phyloP scores from a whole-genome alignment of 306 rosid genomes.

The Medicago lupulina region DNA sequence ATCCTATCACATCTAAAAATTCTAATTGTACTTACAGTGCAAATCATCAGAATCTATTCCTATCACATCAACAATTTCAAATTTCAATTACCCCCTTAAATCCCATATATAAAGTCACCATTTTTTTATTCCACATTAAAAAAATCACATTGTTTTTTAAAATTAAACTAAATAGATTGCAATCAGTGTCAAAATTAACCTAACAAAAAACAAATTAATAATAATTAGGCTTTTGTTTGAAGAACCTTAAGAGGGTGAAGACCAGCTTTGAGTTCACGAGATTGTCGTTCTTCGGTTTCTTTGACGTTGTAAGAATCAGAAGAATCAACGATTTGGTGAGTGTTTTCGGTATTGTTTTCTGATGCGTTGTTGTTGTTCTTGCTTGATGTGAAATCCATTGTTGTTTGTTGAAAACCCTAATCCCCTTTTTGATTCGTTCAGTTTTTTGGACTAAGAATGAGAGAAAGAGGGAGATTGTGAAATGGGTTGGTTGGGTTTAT shows the following conservation, averaged over 20 bases:
- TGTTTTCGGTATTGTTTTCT: constrained; percentile 33
- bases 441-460: background rate
- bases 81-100: background rate
- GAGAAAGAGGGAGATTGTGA: background rate
- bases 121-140: too few relatives aligned
- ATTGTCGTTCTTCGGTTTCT: constrained; percentile 54
- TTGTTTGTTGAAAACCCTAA: constrained; percentile 48
- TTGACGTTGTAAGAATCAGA: constrained; percentile 41
- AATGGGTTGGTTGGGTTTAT: background rate
- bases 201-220: background rate
- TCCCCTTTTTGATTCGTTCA: constrained; percentile 3
- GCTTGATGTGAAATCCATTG: constrained; percentile 44
- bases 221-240: background rate
- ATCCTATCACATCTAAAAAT: too few relatives aligned
- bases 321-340: constrained; percentile 32
- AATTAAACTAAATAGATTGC: background rate
- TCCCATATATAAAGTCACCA: background rate
- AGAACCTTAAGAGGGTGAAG: constrained; percentile 57
- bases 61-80: background rate
- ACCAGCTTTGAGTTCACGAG: constrained; percentile 55
- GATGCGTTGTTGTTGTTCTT: constrained; percentile 36
- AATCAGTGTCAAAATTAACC: background rate
- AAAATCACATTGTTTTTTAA: background rate
- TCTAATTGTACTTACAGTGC: too few relatives aligned
- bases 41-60: background rate